These are phyloP conservation scores for Fusarium lyarnte DNA, from an alignment of 2,329 filamentous ascomycete genomes.

Conservation along the genomic window DNA sequence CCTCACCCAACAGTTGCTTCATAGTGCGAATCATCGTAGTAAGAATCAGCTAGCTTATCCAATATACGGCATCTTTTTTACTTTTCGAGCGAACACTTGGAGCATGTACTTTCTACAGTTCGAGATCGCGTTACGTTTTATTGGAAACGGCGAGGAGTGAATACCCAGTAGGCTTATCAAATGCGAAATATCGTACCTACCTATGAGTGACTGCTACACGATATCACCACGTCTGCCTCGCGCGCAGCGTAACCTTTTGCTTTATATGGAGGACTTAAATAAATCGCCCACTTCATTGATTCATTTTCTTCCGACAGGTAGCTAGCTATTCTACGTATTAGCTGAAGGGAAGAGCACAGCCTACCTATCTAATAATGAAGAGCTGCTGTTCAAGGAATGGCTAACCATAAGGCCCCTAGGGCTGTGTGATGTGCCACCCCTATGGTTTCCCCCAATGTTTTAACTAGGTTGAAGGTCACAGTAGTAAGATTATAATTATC, in stretches of 20 bases:
- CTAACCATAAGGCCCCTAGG: neutral
- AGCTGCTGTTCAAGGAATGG: neutral
- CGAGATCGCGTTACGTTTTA: conserved; percentile 21
- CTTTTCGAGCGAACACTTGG: conserved; percentile 16
- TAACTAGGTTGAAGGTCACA: neutral
- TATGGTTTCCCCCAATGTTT: neutral
- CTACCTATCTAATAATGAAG: neutral
- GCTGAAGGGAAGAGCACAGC: neutral
- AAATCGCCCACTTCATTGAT: neutral
- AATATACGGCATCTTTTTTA: conserved; percentile 29
- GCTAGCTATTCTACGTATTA: neutral
- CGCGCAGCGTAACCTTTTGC: neutral
- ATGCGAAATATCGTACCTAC: neutral
- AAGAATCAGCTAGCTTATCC: neutral
- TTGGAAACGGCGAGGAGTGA: neutral
- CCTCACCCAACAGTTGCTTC: neutral
- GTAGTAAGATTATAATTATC: neutral
- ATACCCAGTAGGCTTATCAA: neutral
- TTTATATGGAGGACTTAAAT: neutral
- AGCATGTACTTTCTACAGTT: neutral
- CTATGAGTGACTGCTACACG: neutral
- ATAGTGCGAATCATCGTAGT: neutral
- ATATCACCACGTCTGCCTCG: neutral
- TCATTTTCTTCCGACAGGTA: neutral
- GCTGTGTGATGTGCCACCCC: neutral